Conservation (phyloP, 352 stramenopile species). For the Globisporangium rhizosaccharum region DNA sequence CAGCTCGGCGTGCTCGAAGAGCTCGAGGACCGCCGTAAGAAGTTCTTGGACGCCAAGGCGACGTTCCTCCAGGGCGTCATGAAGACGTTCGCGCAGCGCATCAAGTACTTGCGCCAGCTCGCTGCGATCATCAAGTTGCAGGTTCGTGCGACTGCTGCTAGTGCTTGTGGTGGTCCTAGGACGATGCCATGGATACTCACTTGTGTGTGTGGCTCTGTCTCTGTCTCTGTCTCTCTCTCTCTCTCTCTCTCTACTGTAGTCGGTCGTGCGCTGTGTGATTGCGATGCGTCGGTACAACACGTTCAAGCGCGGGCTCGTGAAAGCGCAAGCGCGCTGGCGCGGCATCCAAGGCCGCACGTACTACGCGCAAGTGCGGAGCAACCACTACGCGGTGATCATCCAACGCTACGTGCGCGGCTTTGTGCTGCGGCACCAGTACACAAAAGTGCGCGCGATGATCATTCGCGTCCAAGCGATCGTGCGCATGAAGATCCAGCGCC, state of each 20-base stretch:
- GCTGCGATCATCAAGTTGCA: slow-evolving; percentile 80
- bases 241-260: slow-evolving; percentile 18
- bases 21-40: slow-evolving; percentile 80
- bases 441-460: slow-evolving; percentile 59
- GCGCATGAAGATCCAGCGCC: slow-evolving; percentile 77
- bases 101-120: slow-evolving; percentile 73
- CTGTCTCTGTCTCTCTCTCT: slow-evolving; percentile 1
- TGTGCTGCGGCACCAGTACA: slow-evolving; percentile 58
- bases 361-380: slow-evolving; percentile 70
- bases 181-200: neutral
- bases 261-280: slow-evolving; percentile 75
- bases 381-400: slow-evolving; percentile 81
- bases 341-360: slow-evolving; percentile 62
- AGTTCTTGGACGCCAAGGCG: slow-evolving; percentile 79
- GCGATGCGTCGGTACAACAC: slow-evolving; percentile 83
- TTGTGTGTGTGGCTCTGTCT: too few relatives aligned
- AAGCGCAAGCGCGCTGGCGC: slow-evolving; percentile 62
- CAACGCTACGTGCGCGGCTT: slow-evolving; percentile 75
- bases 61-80: slow-evolving; percentile 77
- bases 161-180: neutral
- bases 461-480: slow-evolving; percentile 74
- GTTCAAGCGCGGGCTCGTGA: slow-evolving; percentile 62
- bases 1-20: slow-evolving; percentile 80
- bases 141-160: slow-evolving; percentile 10
- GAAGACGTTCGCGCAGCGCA: slow-evolving; percentile 64